Conservation (phyloP, 75 land plant genomes). For the Selaginella tamariscina region DNA sequence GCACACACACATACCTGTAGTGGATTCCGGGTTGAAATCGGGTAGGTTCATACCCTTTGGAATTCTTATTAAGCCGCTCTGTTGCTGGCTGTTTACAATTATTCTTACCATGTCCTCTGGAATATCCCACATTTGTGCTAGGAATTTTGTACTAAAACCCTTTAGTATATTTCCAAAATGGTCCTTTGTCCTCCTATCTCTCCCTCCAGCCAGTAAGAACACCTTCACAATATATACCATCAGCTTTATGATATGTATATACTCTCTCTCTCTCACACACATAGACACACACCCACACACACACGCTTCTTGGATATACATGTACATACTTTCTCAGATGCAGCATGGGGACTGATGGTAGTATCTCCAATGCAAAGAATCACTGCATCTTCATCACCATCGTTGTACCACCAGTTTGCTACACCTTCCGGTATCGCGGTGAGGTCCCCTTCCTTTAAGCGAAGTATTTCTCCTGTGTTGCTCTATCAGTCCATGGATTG, state of each 20-base stretch:
- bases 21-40: too few species aligned
- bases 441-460: background rate
- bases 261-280: too few species aligned
- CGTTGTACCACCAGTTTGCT: background rate
- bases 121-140: background rate
- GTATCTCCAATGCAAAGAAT: background rate
- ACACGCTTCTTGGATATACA: too few species aligned
- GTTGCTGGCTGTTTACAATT: background rate
- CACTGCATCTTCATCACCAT: background rate
- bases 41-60: too few species aligned
- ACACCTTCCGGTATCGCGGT: background rate
- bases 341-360: background rate
- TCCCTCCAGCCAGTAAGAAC: background rate
- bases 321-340: background rate
- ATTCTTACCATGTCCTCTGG: background rate
- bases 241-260: background rate
- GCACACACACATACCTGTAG: too few species aligned
- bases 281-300: too few species aligned
- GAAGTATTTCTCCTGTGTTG: constrained; percentile 3
- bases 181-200: background rate
- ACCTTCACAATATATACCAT: background rate
- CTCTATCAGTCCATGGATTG: background rate
- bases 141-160: background rate
- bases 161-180: background rate
- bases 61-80: background rate